A percentile compares a stretch with the other conserved stretches of the same genome.
Evolutionary conservation across 1,139 yeast species (phyloP).

Genomic region (Lodderomyces margitis): DNA sequence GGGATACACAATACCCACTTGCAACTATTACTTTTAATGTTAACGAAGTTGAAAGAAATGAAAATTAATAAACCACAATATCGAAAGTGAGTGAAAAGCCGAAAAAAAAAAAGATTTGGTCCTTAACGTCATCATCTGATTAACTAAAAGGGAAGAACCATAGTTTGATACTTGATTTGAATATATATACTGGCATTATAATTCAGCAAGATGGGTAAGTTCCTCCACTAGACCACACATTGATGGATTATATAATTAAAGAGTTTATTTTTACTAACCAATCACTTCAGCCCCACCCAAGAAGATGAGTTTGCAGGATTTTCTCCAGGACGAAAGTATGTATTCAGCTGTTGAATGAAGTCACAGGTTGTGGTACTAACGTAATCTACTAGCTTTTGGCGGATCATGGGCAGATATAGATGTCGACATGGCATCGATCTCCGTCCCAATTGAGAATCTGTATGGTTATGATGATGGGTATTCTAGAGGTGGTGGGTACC

Average conservation of each 20-base stretch:
- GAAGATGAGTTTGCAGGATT: constrained; percentile 54
- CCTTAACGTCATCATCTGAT: constrained; percentile 3
- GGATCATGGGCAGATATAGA: constrained; percentile 82
- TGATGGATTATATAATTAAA: not conserved
- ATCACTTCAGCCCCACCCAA: constrained; percentile 31
- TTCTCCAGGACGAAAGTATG: constrained; percentile 52
- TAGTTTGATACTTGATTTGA: not conserved
- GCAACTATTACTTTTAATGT: not conserved
- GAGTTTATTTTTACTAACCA: not conserved
- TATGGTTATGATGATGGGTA: constrained; percentile 16
- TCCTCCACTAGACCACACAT: not conserved
- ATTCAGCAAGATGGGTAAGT: not conserved
- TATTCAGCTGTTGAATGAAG: constrained; percentile 14
- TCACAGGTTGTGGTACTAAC: constrained; percentile 4
- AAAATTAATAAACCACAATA: not conserved
- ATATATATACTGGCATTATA: not conserved
- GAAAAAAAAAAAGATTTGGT: constrained; percentile 1
- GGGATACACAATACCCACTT: not conserved
- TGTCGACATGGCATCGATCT: constrained; percentile 63
- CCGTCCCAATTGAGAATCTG: constrained; percentile 49
- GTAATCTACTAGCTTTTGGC: constrained; percentile 36
- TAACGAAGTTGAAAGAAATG: not conserved
- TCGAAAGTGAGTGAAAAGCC: not conserved
- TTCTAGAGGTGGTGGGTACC: constrained; percentile 11
- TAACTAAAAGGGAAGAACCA: not conserved